Base-by-base conservation (phyloP, 257 asterid genomes). In the Euphrasia confusa region DNA sequence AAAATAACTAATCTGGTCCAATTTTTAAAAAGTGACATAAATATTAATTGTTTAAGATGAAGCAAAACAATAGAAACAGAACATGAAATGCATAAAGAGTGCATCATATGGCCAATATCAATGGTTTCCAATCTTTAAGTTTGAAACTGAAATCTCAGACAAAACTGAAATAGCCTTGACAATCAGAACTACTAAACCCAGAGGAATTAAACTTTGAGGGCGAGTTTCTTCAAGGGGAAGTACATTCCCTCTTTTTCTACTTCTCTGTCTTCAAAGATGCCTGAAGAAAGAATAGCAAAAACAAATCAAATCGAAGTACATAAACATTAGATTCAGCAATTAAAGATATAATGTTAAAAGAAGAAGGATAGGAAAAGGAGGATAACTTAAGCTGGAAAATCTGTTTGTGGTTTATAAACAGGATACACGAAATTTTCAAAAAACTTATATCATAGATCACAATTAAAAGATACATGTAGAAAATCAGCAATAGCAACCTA, bases 231-330 rank as follows among this genome's bases (percentile, higher is more conserved):
- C 77, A 80, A n/a, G 0, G 87, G 87, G 73, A 78, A 83, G 75
- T 83, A 83, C 83, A 83, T 76, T 80, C 90, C 58, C 72, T 83
- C 90, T 83, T 80, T 54, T 76, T 83, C 73, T 78, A 75, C 67
- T 71, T 79, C 47, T 83, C 90, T 0, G 87, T 80, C 87, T 80
- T 83, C 81, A 80, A 61, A 1, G 87, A 83, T 14, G 75, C 80
- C 90, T 80, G 75, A 11, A 47, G 10, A 15, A 21, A 21, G 6
- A 37, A 12, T 33, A 63, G 5, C 30, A 32, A 10, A 17, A 56
- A 7, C 21, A 53, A 61, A 21, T 53, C 26, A 71, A 26, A 58
- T 6, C 32, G 0, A 15, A 58, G 30, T 17, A 3, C 63, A 14
- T 35, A 3, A 33, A 53, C 15, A 10, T 10, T 9, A 53, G 3